phyloP scores from a whole-genome alignment of 2,329 filamentous ascomycete species.

The Fusarium coffeatum region DNA sequence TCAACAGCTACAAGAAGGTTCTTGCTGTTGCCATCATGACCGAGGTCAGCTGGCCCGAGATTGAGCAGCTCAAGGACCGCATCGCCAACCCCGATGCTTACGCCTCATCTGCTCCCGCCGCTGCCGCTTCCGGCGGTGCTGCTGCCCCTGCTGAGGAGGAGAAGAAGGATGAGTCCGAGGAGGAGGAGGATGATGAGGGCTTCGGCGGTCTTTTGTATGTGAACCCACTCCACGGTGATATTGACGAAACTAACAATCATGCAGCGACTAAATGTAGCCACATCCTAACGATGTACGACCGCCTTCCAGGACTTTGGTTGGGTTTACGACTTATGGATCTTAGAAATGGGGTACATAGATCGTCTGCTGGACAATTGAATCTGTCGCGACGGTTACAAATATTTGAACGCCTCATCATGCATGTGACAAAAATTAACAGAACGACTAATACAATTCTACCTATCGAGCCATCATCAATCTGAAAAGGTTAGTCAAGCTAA shows the following conservation, averaged over 20 bases:
- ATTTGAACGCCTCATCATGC: slow-evolving; percentile 34
- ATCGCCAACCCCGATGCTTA: slow-evolving; percentile 99
- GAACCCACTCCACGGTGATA: background rate
- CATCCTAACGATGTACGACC: slow-evolving; percentile 53
- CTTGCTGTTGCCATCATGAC: slow-evolving; percentile 90
- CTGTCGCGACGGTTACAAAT: slow-evolving; percentile 51
- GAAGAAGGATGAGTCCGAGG: slow-evolving; percentile 75
- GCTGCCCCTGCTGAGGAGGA: slow-evolving; percentile 69
- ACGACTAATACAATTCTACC: slow-evolving; percentile 21
- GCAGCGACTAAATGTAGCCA: slow-evolving; percentile 63
- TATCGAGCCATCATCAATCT: background rate
- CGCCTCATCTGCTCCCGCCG: slow-evolving; percentile 81
- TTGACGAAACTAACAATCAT: slow-evolving; percentile 54
- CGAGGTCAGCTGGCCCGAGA: slow-evolving; percentile 93
- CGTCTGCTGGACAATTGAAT: slow-evolving; percentile 58
- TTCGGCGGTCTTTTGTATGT: slow-evolving; percentile 85
- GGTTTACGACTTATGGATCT: slow-evolving; percentile 59
- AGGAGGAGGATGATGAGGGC: slow-evolving; percentile 74
- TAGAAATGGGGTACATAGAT: slow-evolving; percentile 60
- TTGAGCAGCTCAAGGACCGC: slow-evolving; percentile 98
- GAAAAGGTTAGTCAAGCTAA: slow-evolving; percentile 59
- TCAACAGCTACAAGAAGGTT: slow-evolving; percentile 99
- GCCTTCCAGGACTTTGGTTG: slow-evolving; percentile 57
- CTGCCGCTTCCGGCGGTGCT: slow-evolving; percentile 66
- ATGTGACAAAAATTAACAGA: slow-evolving; percentile 41